A percentile compares a stretch with the other conserved stretches of the same genome.
Evolutionary conservation across 2,329 filamentous ascomycete species (phyloP).

Genomic region (Microdochium nivale): DNA sequence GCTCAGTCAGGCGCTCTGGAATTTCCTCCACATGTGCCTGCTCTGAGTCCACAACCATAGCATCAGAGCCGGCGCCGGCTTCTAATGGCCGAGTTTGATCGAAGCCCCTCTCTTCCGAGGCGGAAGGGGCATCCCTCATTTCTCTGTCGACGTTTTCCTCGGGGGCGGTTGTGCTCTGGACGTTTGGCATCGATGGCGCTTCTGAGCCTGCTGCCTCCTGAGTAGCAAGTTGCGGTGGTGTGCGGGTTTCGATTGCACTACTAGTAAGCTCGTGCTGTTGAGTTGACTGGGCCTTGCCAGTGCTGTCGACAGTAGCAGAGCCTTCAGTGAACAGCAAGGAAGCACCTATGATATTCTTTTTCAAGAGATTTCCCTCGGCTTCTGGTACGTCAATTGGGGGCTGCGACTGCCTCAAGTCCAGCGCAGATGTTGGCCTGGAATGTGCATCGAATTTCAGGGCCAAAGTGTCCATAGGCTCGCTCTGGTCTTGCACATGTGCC

Average conservation of each 20-base stretch:
- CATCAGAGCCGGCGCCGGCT: not conserved
- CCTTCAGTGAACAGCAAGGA: too few species aligned
- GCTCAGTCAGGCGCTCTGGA: not conserved
- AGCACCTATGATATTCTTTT: too few species aligned
- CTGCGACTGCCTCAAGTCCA: slow-evolving; percentile 16
- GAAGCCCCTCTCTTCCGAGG: not conserved
- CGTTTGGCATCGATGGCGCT: not conserved
- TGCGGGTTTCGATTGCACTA: slow-evolving; percentile 1
- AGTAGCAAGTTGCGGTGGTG: not conserved
- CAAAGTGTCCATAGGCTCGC: not conserved
- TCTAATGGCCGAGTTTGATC: not conserved
- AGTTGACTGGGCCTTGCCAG: too few species aligned
- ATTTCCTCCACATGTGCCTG: too few species aligned
- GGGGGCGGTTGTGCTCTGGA: not conserved
- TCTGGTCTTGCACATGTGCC: not conserved
- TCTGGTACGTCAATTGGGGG: not conserved
- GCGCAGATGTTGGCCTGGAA: slow-evolving; percentile 14
- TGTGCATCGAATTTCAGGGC: too few species aligned
- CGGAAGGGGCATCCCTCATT: slow-evolving; percentile 1
- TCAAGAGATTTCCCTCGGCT: slow-evolving; percentile 41
- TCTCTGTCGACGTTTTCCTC: slow-evolving; percentile 1
- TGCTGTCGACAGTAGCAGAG: too few species aligned
- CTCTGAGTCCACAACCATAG: not conserved
- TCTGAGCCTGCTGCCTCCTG: not conserved
- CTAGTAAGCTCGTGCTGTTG: slow-evolving; percentile 4